Evolutionary conservation across 2,329 filamentous ascomycete genomes (phyloP).

Genomic region (Conoideocrella luteorostrata): DNA sequence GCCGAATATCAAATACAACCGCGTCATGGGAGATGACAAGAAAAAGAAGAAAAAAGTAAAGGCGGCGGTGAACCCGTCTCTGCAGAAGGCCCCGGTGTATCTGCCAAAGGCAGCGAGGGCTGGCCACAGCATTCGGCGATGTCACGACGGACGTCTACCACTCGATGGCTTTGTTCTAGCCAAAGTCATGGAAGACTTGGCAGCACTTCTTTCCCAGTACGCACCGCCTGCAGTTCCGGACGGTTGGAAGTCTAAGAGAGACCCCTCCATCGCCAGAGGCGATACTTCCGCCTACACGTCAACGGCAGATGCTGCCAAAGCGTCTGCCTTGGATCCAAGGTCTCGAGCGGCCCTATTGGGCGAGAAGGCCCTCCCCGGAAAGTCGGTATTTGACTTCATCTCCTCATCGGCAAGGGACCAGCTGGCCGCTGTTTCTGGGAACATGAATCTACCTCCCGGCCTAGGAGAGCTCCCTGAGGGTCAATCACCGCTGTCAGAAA

Average conservation of each 20-base stretch:
- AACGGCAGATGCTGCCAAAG: conserved; percentile 69
- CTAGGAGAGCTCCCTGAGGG: conserved; percentile 66
- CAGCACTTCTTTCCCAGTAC: conserved; percentile 35
- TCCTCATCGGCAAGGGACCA: conserved; percentile 70
- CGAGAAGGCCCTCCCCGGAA: conserved; percentile 71
- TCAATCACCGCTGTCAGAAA: conserved; percentile 53
- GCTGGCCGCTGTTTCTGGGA: conserved; percentile 70
- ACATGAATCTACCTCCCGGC: conserved; percentile 68
- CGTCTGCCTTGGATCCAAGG: conserved; percentile 68
- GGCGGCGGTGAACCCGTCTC: conserved; percentile 54
- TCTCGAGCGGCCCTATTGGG: conserved; percentile 74
- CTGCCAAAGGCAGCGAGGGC: conserved; percentile 50
- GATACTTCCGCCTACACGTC: conserved; percentile 46
- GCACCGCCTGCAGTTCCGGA: conserved; percentile 61
- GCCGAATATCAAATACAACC: conserved; percentile 82
- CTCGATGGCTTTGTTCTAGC: conserved; percentile 75
- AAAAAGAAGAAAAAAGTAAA: conserved; percentile 58
- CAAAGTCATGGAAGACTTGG: conserved; percentile 36
- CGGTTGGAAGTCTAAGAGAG: conserved; percentile 65
- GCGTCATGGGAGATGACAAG: conserved; percentile 73
- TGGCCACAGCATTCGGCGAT: conserved; percentile 45
- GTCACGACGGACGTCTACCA: conserved; percentile 75
- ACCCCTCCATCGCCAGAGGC: conserved; percentile 11
- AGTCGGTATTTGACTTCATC: conserved; percentile 93
- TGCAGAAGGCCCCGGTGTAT: conserved; percentile 66